Evolutionary conservation across 192 early-diverging fungal species (phyloP).

Genomic region (Coemansia umbellata): DNA sequence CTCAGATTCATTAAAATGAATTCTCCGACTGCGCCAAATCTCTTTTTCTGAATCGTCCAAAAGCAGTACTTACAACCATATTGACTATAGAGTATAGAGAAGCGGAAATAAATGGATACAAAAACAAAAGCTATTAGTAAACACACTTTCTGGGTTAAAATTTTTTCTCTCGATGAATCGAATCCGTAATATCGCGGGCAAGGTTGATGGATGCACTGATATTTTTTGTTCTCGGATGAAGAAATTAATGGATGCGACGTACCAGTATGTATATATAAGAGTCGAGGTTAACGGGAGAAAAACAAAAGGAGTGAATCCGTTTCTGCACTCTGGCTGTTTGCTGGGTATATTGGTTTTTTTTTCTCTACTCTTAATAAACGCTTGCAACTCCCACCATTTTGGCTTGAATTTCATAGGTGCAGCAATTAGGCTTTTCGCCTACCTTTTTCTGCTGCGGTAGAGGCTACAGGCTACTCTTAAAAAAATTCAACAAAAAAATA

Average conservation of each 20-base stretch:
- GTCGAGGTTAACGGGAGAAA: slow-evolving; percentile 9
- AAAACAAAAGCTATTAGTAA: slow-evolving; percentile 1
- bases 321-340: background rate
- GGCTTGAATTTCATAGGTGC: no score
- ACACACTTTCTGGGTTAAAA: background rate
- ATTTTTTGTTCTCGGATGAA: background rate
- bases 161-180: no score
- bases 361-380: no score
- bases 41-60: no score
- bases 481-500: slow-evolving; percentile 6
- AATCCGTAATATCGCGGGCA: background rate
- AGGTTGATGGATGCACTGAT: background rate
- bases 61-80: slow-evolving; percentile 52
- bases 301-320: slow-evolving; percentile 20
- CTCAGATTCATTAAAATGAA: background rate
- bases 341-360: slow-evolving; percentile 5
- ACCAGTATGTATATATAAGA: slow-evolving; percentile 27
- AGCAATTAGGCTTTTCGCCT: no score
- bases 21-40: no score
- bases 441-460: no score
- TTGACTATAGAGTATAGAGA: slow-evolving; percentile 21
- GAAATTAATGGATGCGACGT: slow-evolving; percentile 35
- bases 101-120: slow-evolving; percentile 19
- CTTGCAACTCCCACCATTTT: no score
- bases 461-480: background rate